Conservation (phyloP, 2,329 filamentous ascomycete species). For the Microascus cirrosus region DNA sequence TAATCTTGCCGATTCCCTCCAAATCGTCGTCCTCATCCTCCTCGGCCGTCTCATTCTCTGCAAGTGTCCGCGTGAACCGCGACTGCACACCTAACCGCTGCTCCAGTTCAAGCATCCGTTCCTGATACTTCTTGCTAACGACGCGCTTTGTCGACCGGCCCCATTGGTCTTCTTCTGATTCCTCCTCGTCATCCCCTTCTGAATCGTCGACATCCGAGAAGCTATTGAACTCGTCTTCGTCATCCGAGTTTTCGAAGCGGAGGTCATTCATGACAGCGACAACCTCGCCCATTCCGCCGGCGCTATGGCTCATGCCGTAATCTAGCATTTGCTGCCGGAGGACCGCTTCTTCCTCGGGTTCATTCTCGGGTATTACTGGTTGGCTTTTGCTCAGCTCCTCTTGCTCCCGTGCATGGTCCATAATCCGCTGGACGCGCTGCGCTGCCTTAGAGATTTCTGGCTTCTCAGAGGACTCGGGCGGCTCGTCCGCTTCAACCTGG, state of each 20-base stretch:
- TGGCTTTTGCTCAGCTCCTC: constrained; percentile 29
- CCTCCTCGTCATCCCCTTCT: constrained; percentile 39
- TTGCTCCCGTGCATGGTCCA: constrained; percentile 43
- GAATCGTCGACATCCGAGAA: constrained; percentile 41
- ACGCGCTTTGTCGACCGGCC: constrained; percentile 60
- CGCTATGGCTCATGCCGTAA: constrained; percentile 58
- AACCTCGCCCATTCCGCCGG: constrained; percentile 67
- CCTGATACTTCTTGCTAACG: constrained; percentile 63
- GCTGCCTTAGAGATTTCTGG: constrained; percentile 18
- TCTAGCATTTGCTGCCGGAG: constrained; percentile 81
- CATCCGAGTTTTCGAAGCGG: constrained; percentile 61
- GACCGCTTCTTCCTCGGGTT: constrained; percentile 68
- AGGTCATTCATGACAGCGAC: constrained; percentile 94
- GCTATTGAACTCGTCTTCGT: constrained; percentile 33
- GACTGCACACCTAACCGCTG: constrained; percentile 55
- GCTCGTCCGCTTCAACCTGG: constrained; percentile 40
- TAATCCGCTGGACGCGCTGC: constrained; percentile 41
- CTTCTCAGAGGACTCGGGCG: constrained; percentile 9
- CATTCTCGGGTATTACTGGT: constrained; percentile 56
- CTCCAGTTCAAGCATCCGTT: constrained; percentile 79
- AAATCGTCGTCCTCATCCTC: constrained; percentile 22
- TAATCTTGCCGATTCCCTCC: constrained; percentile 46
- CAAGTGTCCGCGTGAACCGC: constrained; percentile 28
- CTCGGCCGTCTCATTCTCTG: constrained; percentile 15
- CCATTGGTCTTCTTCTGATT: constrained; percentile 57